Conservation (phyloP, 345 rosid genomes). For the Citrus sinensis region DNA sequence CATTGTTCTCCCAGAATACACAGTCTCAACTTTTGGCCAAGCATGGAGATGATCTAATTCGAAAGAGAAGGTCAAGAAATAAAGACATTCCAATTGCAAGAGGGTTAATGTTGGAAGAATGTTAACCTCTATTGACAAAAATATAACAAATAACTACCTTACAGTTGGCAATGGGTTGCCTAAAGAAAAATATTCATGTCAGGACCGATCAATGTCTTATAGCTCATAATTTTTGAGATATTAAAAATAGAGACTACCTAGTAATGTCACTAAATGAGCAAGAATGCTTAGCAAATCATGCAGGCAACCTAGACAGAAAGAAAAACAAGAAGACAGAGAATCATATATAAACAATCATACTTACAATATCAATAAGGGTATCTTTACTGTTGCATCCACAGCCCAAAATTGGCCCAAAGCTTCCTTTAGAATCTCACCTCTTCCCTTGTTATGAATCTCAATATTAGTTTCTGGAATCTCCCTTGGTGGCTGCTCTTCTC, state of each 20-base stretch:
- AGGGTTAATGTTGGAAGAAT: neutral
- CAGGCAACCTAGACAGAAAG: neutral
- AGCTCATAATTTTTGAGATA: neutral
- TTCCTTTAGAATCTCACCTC: conserved; percentile 36
- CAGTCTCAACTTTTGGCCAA: neutral
- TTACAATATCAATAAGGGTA: conserved; percentile 73
- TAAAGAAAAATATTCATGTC: conserved; percentile 1
- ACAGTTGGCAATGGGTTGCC: neutral
- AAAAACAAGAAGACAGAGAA: neutral
- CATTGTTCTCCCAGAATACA: conserved; percentile 1
- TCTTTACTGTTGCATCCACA: conserved; percentile 69
- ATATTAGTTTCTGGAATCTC: conserved; percentile 28
- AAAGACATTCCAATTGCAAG: neutral
- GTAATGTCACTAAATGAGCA: neutral
- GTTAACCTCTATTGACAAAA: neutral
- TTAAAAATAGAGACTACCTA: neutral
- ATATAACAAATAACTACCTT: neutral
- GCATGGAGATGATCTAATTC: neutral
- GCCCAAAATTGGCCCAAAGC: conserved; percentile 57
- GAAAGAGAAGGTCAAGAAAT: neutral
- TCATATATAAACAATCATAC: conserved; percentile 25
- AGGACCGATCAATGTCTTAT: neutral
- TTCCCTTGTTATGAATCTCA: conserved; percentile 26
- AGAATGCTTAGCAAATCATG: neutral
- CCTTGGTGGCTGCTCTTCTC: conserved; percentile 41